Evolutionary conservation across 2,329 filamentous ascomycete genomes (phyloP), one percentile per base, ranked within the genome.

Genomic region (Neonectria ditissima): DNA sequence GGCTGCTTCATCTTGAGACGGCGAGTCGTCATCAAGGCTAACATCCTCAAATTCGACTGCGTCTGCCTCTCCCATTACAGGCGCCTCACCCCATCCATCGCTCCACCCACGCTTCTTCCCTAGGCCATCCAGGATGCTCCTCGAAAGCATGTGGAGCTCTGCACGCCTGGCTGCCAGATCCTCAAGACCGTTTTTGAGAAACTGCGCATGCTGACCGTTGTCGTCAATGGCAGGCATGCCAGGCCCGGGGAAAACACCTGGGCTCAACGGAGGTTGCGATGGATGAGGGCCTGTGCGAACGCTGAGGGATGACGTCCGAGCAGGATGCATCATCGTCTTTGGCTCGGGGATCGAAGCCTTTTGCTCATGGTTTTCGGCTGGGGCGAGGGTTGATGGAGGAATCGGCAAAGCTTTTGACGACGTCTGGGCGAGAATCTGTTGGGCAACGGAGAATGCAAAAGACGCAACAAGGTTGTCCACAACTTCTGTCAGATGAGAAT

Each of bases 151-250:
- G 65, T 93, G 91, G 2, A 98, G 84, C 73, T 97, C 93, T 6
- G 93, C 95, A 72, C 95, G 87, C 64, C 89, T 89, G 47, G 92
- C 92, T 37, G 94, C 92, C 24, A 98, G 82, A 58, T 97, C 92
- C 74, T 97, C 92, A 1, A 94, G 81, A 0, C 95, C 94, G 7
- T 81, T 73, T 65, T 89, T 90, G 16, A 86, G 78, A 59, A 89
- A 87, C 0, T 83, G 82, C 2, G 82, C 79, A 5, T 80, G 79
- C 24, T 76, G 18, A 14, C 70, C 75, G 54, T 88, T 79, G 2
- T 73, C 73, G 5, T 82, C 80, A 3, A 81, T 80, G 0, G 78
- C 67, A 52, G 78, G 78, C 61, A 81, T 77, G 2, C 80, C 80
- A 0, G 83, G 79, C 0, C 83, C 81, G 0, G 88, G 83, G 60